Evolutionary conservation across 2,329 filamentous ascomycete species (phyloP).

Genomic region (Anisogramma anomala): DNA sequence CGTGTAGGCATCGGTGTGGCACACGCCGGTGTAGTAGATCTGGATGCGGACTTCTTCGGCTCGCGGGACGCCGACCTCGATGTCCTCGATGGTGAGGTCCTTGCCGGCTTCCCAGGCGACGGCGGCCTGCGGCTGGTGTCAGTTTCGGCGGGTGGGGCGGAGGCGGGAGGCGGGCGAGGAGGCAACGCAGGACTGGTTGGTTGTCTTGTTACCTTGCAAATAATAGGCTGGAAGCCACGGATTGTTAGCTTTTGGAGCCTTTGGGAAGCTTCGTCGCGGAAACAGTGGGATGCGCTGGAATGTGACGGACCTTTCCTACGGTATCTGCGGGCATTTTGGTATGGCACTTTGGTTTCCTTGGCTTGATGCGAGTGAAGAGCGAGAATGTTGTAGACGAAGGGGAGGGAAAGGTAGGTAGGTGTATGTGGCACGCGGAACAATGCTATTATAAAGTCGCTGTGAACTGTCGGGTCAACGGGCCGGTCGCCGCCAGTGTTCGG

Average conservation of each 20-base stretch:
- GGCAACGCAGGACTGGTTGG: neutral
- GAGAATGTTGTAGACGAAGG: conserved; percentile 18
- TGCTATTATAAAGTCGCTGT: no score
- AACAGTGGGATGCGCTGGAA: no score
- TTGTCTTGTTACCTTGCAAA: conserved; percentile 9
- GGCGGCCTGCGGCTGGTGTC: conserved; percentile 53
- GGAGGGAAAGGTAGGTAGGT: conserved; percentile 12
- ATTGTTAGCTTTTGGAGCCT: conserved; percentile 3
- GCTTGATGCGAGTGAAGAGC: no score
- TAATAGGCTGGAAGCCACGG: conserved; percentile 5
- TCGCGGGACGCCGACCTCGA: conserved; percentile 80
- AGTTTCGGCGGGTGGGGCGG: neutral
- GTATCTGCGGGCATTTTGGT: conserved; percentile 12
- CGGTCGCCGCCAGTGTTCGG: no score
- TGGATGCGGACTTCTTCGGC: conserved; percentile 94
- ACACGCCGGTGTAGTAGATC: conserved; percentile 96
- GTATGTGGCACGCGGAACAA: no score
- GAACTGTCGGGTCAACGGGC: no score
- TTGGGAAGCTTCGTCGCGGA: no score
- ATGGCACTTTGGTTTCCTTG: neutral
- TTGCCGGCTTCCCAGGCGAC: conserved; percentile 96
- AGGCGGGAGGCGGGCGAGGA: no score
- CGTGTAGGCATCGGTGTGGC: conserved; percentile 93
- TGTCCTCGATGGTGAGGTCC: conserved; percentile 76
- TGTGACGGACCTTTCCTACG: conserved; percentile 12